Evolutionary conservation across 345 rosid species (phyloP).

Genomic region (Trapa bicornis): DNA sequence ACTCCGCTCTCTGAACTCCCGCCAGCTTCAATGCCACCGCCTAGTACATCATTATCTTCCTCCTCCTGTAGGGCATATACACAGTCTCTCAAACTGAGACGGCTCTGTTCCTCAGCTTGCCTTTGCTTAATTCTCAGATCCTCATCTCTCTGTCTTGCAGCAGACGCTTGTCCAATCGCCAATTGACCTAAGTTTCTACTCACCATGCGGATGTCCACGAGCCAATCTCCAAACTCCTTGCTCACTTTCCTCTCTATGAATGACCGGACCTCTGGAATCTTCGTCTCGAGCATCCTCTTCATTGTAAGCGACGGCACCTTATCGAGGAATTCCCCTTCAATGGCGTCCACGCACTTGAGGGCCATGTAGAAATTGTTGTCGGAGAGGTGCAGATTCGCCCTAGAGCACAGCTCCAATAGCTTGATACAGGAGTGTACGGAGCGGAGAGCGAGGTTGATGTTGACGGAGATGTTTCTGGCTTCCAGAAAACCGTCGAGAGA

Average conservation of each 20-base stretch:
- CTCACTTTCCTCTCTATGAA: slow-evolving; percentile 75
- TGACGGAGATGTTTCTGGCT: slow-evolving; percentile 53
- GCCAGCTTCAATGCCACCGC: slow-evolving; percentile 27
- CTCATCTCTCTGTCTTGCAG: slow-evolving; percentile 91
- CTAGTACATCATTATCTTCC: slow-evolving; percentile 47
- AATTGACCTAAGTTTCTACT: slow-evolving; percentile 83
- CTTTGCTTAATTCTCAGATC: slow-evolving; percentile 91
- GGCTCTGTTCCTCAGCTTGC: slow-evolving; percentile 90
- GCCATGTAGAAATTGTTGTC: slow-evolving; percentile 66
- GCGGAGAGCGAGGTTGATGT: slow-evolving; percentile 57
- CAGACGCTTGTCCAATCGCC: slow-evolving; percentile 92
- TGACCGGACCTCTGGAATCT: slow-evolving; percentile 69
- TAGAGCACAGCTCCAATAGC: slow-evolving; percentile 63
- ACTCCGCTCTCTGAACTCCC: slow-evolving; percentile 37
- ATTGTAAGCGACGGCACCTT: slow-evolving; percentile 62
- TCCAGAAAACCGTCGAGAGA: slow-evolving; percentile 69
- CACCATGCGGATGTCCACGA: slow-evolving; percentile 90
- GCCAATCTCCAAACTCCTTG: slow-evolving; percentile 89
- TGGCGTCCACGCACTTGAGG: slow-evolving; percentile 62
- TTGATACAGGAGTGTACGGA: slow-evolving; percentile 41
- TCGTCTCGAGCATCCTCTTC: slow-evolving; percentile 72
- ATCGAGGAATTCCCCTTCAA: slow-evolving; percentile 53
- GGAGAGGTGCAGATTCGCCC: slow-evolving; percentile 66
- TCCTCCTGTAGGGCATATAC: slow-evolving; percentile 79
- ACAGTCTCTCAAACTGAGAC: slow-evolving; percentile 79